Evolutionary conservation across 805 yeast species (phyloP).

Genomic region (Candida suzukii): DNA sequence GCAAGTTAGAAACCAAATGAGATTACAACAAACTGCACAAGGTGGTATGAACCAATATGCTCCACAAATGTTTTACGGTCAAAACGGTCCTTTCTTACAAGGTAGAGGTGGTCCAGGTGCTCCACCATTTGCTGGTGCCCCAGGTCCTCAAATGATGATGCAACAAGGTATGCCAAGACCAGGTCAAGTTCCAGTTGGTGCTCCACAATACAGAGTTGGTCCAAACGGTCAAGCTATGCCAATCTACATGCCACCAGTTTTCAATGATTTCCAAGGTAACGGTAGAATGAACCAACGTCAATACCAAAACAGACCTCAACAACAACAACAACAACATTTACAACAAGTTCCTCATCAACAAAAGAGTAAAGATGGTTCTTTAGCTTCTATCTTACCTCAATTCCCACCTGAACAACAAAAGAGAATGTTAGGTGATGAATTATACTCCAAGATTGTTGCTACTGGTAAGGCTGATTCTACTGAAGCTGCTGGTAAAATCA

Average conservation of each 20-base stretch:
- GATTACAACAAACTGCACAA: constrained; percentile 94
- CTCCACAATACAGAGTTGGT: constrained; percentile 58
- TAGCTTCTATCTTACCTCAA: constrained; percentile 56
- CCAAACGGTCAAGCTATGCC: constrained; percentile 82
- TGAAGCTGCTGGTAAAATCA: constrained; percentile 96
- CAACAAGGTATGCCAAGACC: constrained; percentile 62
- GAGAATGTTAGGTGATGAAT: constrained; percentile 96
- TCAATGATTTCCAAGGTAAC: constrained; percentile 54
- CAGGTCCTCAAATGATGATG: constrained; percentile 74
- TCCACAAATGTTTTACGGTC: constrained; percentile 75
- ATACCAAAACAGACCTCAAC: constrained; percentile 37
- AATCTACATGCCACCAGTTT: constrained; percentile 80
- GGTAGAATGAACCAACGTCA: constrained; percentile 35
- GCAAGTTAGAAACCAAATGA: constrained; percentile 96
- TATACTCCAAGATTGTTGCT: constrained; percentile 86
- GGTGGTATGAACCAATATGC: constrained; percentile 83
- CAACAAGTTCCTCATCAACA: constrained; percentile 17
- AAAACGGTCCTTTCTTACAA: constrained; percentile 70
- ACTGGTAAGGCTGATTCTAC: constrained; percentile 83
- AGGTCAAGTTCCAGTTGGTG: constrained; percentile 51
- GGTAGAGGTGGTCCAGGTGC: constrained; percentile 38
- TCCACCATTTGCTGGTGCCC: constrained; percentile 61
- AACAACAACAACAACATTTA: constrained; percentile 17
- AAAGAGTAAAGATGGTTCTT: constrained; percentile 23
- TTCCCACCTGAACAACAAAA: constrained; percentile 88